Conservation (phyloP, 176 grass and related monocot genomes). For the Cymbopogon citratus region DNA sequence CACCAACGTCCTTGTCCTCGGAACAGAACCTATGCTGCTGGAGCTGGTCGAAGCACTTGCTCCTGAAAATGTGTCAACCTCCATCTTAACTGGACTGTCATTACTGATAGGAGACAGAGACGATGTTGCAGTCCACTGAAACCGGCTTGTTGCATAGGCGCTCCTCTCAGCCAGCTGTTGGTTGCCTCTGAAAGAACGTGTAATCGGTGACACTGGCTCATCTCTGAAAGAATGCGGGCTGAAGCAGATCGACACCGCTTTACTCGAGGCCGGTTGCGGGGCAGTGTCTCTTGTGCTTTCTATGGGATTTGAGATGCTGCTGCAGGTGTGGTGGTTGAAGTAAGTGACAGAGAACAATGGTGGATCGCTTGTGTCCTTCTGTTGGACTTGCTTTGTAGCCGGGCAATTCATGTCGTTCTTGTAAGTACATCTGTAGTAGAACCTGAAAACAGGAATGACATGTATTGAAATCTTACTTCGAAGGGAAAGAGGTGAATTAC, state of each 20-base stretch:
- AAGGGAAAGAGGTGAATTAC: not conserved
- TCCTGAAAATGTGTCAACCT: not conserved
- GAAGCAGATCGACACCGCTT: conserved; percentile 38
- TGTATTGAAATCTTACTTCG: not conserved
- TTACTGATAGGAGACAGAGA: not conserved
- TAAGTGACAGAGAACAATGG: conserved; percentile 47
- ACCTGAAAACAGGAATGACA: conserved; percentile 27
- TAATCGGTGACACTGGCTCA: not conserved
- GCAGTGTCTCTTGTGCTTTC: not conserved
- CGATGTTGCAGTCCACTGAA: conserved; percentile 18
- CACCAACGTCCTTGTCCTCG: conserved; percentile 39
- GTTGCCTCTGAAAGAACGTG: not conserved
- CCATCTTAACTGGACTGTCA: conserved; percentile 1
- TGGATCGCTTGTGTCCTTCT: conserved; percentile 41
- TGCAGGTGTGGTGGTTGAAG: conserved; percentile 56
- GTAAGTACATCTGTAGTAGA: conserved; percentile 66
- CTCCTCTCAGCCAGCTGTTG: conserved; percentile 10
- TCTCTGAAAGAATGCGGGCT: not conserved
- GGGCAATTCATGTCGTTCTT: conserved; percentile 56
- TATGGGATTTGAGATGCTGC: not conserved
- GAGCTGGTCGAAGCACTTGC: not conserved
- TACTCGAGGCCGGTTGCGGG: not conserved
- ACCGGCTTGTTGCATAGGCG: not conserved
- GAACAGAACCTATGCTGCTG: conserved; percentile 3
- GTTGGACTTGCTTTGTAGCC: conserved; percentile 54